A percentile compares a stretch with the other conserved stretches of the same genome.
phyloP scores from a whole-genome alignment of 192 early-diverging fungal genomes.

The Phycomyces blakesleeanus region DNA sequence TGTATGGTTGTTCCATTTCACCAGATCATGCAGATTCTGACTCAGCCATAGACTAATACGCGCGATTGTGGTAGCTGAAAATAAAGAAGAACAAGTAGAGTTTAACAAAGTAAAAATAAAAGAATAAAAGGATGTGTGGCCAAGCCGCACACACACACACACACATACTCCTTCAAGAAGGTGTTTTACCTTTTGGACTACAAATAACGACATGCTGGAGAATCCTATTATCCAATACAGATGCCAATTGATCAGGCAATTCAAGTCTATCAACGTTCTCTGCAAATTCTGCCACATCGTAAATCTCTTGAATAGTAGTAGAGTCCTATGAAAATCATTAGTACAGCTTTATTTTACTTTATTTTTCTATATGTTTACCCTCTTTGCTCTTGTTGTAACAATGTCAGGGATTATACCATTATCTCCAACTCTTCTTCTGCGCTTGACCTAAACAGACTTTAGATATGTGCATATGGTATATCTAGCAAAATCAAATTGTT shows the following conservation, averaged over 20 bases:
- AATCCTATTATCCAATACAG: conserved; percentile 41
- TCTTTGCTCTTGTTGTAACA: conserved; percentile 1
- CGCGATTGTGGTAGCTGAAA: conserved; percentile 31
- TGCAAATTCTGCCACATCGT: conserved; percentile 38
- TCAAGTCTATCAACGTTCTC: conserved; percentile 42
- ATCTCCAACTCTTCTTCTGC: conserved; percentile 7
- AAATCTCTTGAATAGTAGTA: conserved; percentile 38
- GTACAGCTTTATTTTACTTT: conserved; percentile 9
- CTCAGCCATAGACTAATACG: conserved; percentile 43
- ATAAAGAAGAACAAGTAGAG: conserved; percentile 8
- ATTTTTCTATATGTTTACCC: not conserved
- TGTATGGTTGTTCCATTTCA: conserved; percentile 41
- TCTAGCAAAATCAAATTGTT: too few species aligned
- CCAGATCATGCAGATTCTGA: conserved; percentile 45
- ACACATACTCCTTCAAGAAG: not conserved
- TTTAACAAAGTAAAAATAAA: too few species aligned
- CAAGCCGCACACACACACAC: too few species aligned
- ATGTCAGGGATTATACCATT: not conserved
- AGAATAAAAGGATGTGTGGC: too few species aligned
- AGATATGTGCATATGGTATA: too few species aligned
- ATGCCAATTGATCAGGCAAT: conserved; percentile 44
- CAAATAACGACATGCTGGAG: conserved; percentile 49
- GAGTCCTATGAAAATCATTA: not conserved
- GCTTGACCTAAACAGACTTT: conserved; percentile 33
- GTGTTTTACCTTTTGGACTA: conserved; percentile 33